Evolutionary conservation across 257 asterid genomes (phyloP), one percentile per base, ranked within the genome.

Genomic region (Ajuga chamaepitys): DNA sequence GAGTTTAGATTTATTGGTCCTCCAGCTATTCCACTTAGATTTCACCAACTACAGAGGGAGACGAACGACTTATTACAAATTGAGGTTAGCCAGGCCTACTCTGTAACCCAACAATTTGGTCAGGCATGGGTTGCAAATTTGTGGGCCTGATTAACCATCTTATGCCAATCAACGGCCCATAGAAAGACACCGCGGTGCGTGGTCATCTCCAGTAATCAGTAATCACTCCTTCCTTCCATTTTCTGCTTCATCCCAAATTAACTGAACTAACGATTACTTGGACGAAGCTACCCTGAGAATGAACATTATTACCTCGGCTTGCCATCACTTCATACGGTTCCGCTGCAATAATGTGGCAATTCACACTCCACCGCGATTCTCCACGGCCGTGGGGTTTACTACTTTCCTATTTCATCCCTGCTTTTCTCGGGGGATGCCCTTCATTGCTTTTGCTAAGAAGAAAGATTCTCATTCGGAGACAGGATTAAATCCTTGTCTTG

Each of bases 391-490:
- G 70, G 14, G 60, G 5, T 69, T 48, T 7, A 42, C 5, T 64
- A 7, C 58, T 70, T 62, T 56, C 80, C 79, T 77, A 59, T 32
- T 81, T 72, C 52, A 4, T 5, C 62, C 78, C 35, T 51, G 34
- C 68, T 54, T 67, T 9, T 70, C 64, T 62, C 60, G 32, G 12
- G 50, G 25, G 22, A 54, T 51, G 42, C 70, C 83, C 13, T 52
- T 62, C 51, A 40, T 68, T 45, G 72, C 72, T 62, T 62, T 66
- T 45, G 82, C 81, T 37, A 79, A 69, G 83, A 84, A 80, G 73
- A 79, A 76, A 28, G 72, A 41, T 51, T 67, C 78, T 7, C 57
- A 74, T 50, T 13, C 82, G 60, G 85, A 82, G 58, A 81, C 88
- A 37, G 20, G 82, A 77, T 68, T 80, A 58, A 67, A 62, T 55